Evolutionary conservation across 352 stramenopile genomes (phyloP).

Genomic region (Hyaloperonospora brassicae): DNA sequence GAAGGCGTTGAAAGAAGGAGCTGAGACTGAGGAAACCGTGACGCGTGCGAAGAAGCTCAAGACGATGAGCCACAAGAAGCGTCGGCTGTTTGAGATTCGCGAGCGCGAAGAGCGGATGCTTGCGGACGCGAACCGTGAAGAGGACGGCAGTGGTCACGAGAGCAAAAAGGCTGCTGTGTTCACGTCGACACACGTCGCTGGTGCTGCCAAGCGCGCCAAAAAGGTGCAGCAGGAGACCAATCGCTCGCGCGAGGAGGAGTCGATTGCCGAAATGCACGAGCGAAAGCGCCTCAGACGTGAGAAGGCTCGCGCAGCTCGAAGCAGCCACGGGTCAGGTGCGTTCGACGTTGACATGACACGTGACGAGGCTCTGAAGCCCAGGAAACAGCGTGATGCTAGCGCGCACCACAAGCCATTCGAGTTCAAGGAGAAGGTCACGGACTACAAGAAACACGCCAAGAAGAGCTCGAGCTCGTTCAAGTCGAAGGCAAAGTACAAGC

Average conservation of each 20-base stretch:
- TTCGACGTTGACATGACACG: conserved; percentile 74
- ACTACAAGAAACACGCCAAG: conserved; percentile 87
- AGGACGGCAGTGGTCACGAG: conserved; percentile 27
- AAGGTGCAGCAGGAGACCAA: conserved; percentile 51
- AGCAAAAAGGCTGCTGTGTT: conserved; percentile 58
- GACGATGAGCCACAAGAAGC: conserved; percentile 84
- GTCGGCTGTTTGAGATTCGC: conserved; percentile 72
- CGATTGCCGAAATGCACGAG: conserved; percentile 71
- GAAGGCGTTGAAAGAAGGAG: conserved; percentile 25
- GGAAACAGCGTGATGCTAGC: conserved; percentile 33
- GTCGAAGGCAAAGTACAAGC: conserved; percentile 85
- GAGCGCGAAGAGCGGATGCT: conserved; percentile 79
- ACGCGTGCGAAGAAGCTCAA: conserved; percentile 74
- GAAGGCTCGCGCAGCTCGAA: conserved; percentile 49
- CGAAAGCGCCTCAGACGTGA: conserved; percentile 74
- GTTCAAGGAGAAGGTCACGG: conserved; percentile 89
- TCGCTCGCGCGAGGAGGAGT: conserved; percentile 58
- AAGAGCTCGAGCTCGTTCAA: conserved; percentile 84
- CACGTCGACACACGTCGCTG: conserved; percentile 68
- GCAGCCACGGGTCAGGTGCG: conserved; percentile 41
- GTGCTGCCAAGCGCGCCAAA: conserved; percentile 75
- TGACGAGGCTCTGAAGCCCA: conserved; percentile 20
- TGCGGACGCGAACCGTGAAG: conserved; percentile 40
- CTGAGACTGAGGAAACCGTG: conserved; percentile 28
- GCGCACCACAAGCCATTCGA: conserved; percentile 59